These are phyloP conservation scores for Starmera quercuum DNA, from an alignment of 805 yeast species.

Conservation along the genomic window DNA sequence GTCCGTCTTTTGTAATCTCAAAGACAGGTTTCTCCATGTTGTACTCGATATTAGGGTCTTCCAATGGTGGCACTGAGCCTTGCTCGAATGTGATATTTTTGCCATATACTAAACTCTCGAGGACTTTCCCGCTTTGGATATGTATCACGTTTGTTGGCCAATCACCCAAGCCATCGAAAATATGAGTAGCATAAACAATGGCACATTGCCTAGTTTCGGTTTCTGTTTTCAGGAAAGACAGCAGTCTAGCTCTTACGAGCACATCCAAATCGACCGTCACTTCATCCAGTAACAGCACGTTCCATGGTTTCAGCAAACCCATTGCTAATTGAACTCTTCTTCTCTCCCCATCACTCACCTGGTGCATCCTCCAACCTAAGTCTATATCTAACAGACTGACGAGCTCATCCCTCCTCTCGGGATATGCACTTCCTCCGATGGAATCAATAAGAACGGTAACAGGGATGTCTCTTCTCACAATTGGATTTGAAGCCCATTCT, in stretches of 20 bases:
- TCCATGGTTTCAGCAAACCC: conserved; percentile 93
- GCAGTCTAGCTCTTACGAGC: conserved; percentile 68
- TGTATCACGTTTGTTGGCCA: conserved; percentile 90
- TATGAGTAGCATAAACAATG: conserved; percentile 91
- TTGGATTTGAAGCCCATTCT: conserved; percentile 93
- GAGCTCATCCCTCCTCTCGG: conserved; percentile 71
- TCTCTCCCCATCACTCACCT: conserved; percentile 90
- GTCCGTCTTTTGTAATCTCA: conserved; percentile 13
- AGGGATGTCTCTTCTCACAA: conserved; percentile 86
- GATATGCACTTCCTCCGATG: conserved; percentile 67
- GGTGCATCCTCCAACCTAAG: conserved; percentile 85
- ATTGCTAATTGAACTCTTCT: conserved; percentile 88
- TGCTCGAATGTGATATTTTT: conserved; percentile 23
- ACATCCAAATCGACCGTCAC: conserved; percentile 97
- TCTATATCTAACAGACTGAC: conserved; percentile 79
- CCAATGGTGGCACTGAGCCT: not conserved
- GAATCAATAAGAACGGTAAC: conserved; percentile 72
- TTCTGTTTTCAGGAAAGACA: conserved; percentile 67
- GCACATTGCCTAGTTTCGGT: conserved; percentile 63
- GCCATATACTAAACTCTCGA: conserved; percentile 25
- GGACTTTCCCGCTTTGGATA: conserved; percentile 57
- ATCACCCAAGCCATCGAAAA: conserved; percentile 85
- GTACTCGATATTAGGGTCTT: conserved; percentile 8
- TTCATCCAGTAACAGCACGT: conserved; percentile 79
- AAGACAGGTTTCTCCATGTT: conserved; percentile 11